Evolutionary conservation across 129 eudicot species (phyloP), one percentile per base, ranked within the genome.

Genomic region (Tagetes patula): DNA sequence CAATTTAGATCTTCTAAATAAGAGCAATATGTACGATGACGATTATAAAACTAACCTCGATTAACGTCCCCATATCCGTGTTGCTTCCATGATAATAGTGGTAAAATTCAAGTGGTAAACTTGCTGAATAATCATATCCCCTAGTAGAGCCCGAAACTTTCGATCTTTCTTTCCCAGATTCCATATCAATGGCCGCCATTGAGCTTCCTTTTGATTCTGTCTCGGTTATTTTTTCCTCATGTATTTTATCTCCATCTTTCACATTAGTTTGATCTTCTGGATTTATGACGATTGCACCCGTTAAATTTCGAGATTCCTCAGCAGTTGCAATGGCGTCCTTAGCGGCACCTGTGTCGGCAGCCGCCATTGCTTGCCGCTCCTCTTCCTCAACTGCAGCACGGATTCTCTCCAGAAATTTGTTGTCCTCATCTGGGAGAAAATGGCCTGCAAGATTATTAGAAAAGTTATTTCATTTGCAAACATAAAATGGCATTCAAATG

Each of bases 311-410:
- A 66, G 89, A 85, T 74, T 79, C 97, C 84, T 89, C 96, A 66
- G 91, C 93, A 65, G 89, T 77, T 64, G 95, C 92, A 82, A 89
- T 93, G 61, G 98, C 98, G 50, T 86, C 96, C 82, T 90, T 90
- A 70, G 98, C 96, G 40, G 97, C 88, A 77, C 67, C 86, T 45
- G 96, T 91, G 79, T 84, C 93, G 14, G 98, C 96, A 71, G 96
- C 97, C 63, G 88, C 96, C 85, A 71, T 64, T 56, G 90, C 91
- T 76, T 84, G 93, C 20, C 92, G 96, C 75, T 94, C 98, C 82
- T 94, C 98, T 80, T 86, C 98, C 84, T 94, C 98, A 79, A 90
- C 96, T 20, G 97, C 98, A 75, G 89, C 96, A 75, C 93, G 89
- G 70, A 94, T 91, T 84, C 82, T 85, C 70, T 94, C 98, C 50